Evolutionary conservation across 2,329 filamentous ascomycete species (phyloP), one percentile per base, ranked within the genome.

Genomic region (Fusarium nematophilum): DNA sequence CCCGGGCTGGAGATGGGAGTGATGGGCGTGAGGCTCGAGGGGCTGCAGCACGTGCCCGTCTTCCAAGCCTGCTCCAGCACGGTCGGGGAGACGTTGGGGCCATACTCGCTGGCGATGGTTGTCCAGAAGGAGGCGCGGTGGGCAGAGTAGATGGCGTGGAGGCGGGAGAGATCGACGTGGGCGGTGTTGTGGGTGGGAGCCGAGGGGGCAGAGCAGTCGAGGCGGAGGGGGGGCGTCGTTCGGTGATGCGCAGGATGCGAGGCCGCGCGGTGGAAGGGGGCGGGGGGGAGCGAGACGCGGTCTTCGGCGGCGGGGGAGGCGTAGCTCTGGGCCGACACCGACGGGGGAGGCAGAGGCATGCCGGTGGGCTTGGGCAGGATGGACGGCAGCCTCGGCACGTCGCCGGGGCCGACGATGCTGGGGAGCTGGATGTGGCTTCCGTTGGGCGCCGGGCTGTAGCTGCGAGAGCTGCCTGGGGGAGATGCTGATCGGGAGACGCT

Each of bases 81-180:
- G 11, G 82, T 79, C 2, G 89, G 85, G 42, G 85, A 87, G 2
- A 82, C 81, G 27, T 86, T 84, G 11, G 78, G 74, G 47, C 90
- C 90, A 69, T 93, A 93, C 67, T 92, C 89, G 21, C 84, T 79
- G 25, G 90, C 90, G 29, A 94, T 83, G 40, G 84, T 81, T 27
- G 84, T 80, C 90, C 91, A 94, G 77, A 94, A 93, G 8, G 85
- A 83, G 44, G 83, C 80, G 36, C 89, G 86, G 75, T 92, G 90
- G 7, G 84, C 79, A 46, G 87, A 83, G 74, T 93, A 93, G 64
- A 93, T 85, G 57, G 84, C 81, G 40, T 86, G 84, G 18, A 94
- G 86, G 40, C 89, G 88, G 23, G 83, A 78, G 68, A 87, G 81
- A 72, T 91, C 87, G 60, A 90, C 81, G 59, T 81, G 79, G 57